Conservation (phyloP, 495 filamentous ascomycete genomes). For the Hypoxylon fuscum region DNA sequence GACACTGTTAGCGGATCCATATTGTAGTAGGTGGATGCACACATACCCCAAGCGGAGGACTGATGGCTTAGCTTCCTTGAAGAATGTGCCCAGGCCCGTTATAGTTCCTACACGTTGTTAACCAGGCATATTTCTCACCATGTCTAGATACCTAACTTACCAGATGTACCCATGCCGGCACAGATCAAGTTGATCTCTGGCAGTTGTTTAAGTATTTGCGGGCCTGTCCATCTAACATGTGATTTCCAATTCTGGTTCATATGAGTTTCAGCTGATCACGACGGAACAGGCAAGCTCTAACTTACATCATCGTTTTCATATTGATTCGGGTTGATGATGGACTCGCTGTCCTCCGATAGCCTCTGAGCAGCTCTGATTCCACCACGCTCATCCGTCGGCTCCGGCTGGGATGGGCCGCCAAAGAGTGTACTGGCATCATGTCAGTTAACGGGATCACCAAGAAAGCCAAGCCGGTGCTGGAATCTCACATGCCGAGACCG, state of each 20-base stretch:
- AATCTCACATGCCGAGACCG: constrained; percentile 59
- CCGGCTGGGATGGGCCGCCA: constrained; percentile 66
- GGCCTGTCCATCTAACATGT: constrained; percentile 69
- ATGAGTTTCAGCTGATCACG: background rate
- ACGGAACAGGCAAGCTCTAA: background rate
- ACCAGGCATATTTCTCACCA: background rate
- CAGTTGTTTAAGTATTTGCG: constrained; percentile 65
- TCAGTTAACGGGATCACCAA: background rate
- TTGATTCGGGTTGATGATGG: constrained; percentile 64
- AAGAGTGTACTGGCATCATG: constrained; percentile 54
- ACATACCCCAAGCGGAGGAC: constrained; percentile 56
- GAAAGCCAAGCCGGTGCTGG: background rate
- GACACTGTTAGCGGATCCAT: constrained; percentile 4
- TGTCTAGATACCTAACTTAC: constrained; percentile 13
- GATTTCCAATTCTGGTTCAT: constrained; percentile 61
- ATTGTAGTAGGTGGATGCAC: background rate
- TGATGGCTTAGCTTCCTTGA: constrained; percentile 62
- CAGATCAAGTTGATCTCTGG: constrained; percentile 68
- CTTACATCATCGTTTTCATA: constrained; percentile 63
- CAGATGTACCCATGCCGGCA: constrained; percentile 64
- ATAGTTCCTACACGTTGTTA: constrained; percentile 53
- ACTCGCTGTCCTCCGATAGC: constrained; percentile 50
- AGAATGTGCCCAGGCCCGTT: constrained; percentile 63
- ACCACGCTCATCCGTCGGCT: constrained; percentile 62
- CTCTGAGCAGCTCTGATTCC: constrained; percentile 59